Percentiles rank a stretch among this genome's conserved stretches.
phyloP scores from a whole-genome alignment of 495 filamentous ascomycete species.

The Aspergillus kassunensis region DNA sequence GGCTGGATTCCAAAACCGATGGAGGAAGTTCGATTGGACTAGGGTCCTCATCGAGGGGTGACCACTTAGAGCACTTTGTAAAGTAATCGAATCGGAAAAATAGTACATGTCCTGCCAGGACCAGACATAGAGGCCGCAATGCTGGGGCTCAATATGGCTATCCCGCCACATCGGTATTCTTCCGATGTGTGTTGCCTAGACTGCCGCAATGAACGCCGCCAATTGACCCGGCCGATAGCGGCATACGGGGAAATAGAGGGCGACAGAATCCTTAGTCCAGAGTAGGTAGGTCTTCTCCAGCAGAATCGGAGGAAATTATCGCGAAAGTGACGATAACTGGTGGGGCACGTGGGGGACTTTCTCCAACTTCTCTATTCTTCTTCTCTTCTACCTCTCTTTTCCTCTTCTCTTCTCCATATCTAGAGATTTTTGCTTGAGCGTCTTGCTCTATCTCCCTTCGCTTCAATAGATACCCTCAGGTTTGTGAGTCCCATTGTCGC shows the following conservation, averaged over 20 bases:
- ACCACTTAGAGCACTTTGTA: slow-evolving; percentile 1
- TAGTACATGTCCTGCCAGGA: background rate
- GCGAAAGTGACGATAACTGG: slow-evolving; percentile 11
- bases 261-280: background rate
- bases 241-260: background rate
- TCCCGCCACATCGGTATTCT: slow-evolving; percentile 3
- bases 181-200: too few species aligned
- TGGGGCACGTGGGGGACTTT: slow-evolving; percentile 9
- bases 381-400: background rate
- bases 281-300: background rate
- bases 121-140: background rate
- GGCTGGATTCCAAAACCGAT: slow-evolving; percentile 76
- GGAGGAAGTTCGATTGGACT: slow-evolving; percentile 97
- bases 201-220: background rate
- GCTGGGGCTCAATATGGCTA: background rate
- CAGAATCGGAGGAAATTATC: slow-evolving; percentile 5
- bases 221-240: background rate
- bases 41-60: slow-evolving; percentile 62
- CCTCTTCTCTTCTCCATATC: background rate
- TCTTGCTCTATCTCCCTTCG: background rate
- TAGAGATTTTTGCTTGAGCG: background rate
- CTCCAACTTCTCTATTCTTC: background rate
- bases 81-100: background rate
- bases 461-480: background rate
- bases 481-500: background rate